Evolutionary conservation across 2,329 filamentous ascomycete species (phyloP), one percentile per base, ranked within the genome.

Genomic region (Emericellopsis atlantica): DNA sequence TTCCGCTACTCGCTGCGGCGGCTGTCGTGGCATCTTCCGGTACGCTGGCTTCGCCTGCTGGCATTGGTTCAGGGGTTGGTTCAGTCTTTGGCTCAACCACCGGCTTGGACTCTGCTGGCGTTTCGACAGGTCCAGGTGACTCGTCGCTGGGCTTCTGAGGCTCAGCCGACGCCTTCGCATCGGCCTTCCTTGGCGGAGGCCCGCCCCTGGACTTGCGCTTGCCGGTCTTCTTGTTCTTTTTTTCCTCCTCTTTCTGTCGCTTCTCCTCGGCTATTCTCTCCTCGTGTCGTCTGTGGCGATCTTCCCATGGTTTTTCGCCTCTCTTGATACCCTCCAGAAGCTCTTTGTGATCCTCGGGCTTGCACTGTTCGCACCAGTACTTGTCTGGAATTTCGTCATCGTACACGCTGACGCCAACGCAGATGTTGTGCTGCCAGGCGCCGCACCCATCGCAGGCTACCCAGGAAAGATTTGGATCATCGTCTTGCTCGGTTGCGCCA

Each of bases 401-500:
- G 51, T 84, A 87, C 37, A 81, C 78, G 53, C 74, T 79, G 56
- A 95, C 76, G 40, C 86, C 87, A 69, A 98, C 86, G 58, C 92
- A 98, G 47, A 93, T 81, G 54, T 95, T 95, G 62, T 98, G 92
- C 62, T 98, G 92, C 92, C 92, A 98, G 34, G 83, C 90, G 38
- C 78, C 79, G 61, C 92, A 98, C 37, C 76, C 77, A 60, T 98
- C 92, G 66, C 92, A 98, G 45, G 84, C 87, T 53, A 98, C 95
- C 88, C 94, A 96, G 40, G 88, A 81, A 51, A 92, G 82, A 49
- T 84, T 85, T 12, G 85, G 81, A 50, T 93, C 85, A 50, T 90
- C 85, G 45, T 89, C 84, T 49, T 88, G 83, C 51, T 85, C 83
- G 36, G 84, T 84, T 44, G 86, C 82, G 49, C 92, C 90, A 56